Base-by-base conservation (phyloP, 257 asterid genomes). In the Penstemon eatonii region DNA sequence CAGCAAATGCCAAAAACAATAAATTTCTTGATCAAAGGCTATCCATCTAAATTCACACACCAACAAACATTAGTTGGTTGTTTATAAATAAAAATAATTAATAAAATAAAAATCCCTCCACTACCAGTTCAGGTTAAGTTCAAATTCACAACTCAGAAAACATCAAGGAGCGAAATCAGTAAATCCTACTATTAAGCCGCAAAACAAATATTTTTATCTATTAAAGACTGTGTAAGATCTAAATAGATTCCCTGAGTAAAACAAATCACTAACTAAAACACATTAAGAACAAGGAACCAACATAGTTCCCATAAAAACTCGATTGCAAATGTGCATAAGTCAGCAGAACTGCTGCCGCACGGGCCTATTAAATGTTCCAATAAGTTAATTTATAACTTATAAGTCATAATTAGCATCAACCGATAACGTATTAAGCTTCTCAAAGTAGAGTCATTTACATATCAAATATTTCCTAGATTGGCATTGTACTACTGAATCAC, bases 1-100 rank as follows among this genome's bases (percentile, higher is more conserved):
- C 76, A 60, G 43, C 65, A 19, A 19, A 51, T 47, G 73, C 69
- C 64, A 40, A 70, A 69, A 69, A 33, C 18, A 56, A 69, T 42
- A 66, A 5, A 56, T 55, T 58, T 42, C 50, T 25, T 52, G 56
- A 75, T 74, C 76, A 67, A 70, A 68, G 55, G 63, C 53, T 58
- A 40, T 57, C 58, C 66, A 70, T 76, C 73, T 67, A 62, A 63
- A 64, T 56, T 65, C 62, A 76, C 56, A 68, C 55, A 52, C 60
- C 56, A 53, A 43, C 3, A 33, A 11, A 40, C 51, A 6, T 50
- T 13, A 63, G 37, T 52, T 57, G 38, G 39, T 13, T 7, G 65
- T 54, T 65, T 33, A 63, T 41, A 42, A 42, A 57, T 40, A 53
- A 70, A 53, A 63, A 15, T 47, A 56, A 38, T 38, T 45, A 61